A percentile compares a stretch with the other conserved stretches of the same genome.
Conservation (phyloP, 306 rosid species). For the Vigna unguiculata region DNA sequence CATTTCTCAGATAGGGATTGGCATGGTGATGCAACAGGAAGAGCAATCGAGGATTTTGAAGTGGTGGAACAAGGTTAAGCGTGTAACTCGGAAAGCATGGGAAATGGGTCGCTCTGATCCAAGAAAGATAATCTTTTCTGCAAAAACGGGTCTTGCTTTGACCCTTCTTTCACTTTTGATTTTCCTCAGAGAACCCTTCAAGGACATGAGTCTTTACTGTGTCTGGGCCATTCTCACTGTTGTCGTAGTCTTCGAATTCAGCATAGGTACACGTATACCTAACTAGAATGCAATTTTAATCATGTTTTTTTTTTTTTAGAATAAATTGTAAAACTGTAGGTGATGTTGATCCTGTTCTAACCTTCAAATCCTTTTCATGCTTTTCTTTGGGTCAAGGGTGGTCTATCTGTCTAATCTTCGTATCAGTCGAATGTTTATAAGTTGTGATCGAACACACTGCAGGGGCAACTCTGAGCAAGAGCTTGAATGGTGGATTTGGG, state of each 20-base stretch:
- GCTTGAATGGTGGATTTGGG: conserved; percentile 89
- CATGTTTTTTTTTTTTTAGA: background rate
- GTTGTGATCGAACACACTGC: background rate
- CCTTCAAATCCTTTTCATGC: background rate
- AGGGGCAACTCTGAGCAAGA: conserved; percentile 82
- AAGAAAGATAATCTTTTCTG: conserved; percentile 80
- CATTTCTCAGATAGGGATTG: conserved; percentile 53
- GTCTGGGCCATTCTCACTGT: conserved; percentile 95
- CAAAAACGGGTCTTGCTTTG: conserved; percentile 86
- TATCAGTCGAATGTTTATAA: background rate
- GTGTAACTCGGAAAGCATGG: conserved; percentile 51
- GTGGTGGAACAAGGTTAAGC: conserved; percentile 39
- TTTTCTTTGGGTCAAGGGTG: background rate
- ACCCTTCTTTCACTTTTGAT: conserved; percentile 74
- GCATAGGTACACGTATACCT: conserved; percentile 59
- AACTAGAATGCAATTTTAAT: background rate
- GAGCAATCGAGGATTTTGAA: conserved; percentile 25
- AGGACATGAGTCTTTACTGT: conserved; percentile 64
- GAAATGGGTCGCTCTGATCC: conserved; percentile 85
- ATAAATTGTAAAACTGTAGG: background rate
- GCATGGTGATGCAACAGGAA: conserved; percentile 34
- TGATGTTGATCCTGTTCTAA: background rate
- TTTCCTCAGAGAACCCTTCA: conserved; percentile 71
- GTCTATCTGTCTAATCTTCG: background rate
- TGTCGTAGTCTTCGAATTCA: conserved; percentile 93